phyloP scores from a whole-genome alignment of 2,329 filamentous ascomycete genomes.

The Trichoderma guizhouense region DNA sequence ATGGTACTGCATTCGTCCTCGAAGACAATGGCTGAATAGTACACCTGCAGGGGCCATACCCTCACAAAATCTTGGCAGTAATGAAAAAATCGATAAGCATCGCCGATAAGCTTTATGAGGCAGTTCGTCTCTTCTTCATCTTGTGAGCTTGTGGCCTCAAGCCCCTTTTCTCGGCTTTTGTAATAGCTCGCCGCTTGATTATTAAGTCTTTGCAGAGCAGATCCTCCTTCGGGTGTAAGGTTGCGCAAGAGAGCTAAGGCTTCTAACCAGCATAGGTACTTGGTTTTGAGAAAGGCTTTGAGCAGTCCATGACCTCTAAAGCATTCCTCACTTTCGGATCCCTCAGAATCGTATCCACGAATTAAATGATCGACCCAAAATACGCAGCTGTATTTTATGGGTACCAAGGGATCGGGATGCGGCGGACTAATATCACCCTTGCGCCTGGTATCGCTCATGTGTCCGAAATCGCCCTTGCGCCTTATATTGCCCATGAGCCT shows the following conservation, averaged over 20 bases:
- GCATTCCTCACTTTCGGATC: not conserved
- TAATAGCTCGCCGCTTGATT: not conserved
- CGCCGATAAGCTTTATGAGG: not conserved
- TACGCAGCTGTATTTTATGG: not conserved
- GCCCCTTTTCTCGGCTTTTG: not conserved
- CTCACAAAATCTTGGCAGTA: no score
- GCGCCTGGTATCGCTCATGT: no score
- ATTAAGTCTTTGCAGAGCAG: not conserved
- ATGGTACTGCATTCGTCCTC: not conserved
- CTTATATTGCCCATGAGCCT: no score
- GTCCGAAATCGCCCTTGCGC: no score
- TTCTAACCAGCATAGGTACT: not conserved
- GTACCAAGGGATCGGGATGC: not conserved
- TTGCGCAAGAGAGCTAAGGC: not conserved
- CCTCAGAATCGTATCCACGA: not conserved
- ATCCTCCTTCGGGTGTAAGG: not conserved
- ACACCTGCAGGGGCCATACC: not conserved
- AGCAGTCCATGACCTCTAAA: not conserved
- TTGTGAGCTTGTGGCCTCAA: not conserved
- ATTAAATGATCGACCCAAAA: not conserved
- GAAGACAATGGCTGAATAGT: not conserved
- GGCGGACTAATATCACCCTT: not conserved
- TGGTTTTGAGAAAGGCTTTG: not conserved
- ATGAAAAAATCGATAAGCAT: not conserved
- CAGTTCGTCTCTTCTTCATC: not conserved